phyloP scores from a whole-genome alignment of 148 eudicot species.

The Pouteria glomerata region DNA sequence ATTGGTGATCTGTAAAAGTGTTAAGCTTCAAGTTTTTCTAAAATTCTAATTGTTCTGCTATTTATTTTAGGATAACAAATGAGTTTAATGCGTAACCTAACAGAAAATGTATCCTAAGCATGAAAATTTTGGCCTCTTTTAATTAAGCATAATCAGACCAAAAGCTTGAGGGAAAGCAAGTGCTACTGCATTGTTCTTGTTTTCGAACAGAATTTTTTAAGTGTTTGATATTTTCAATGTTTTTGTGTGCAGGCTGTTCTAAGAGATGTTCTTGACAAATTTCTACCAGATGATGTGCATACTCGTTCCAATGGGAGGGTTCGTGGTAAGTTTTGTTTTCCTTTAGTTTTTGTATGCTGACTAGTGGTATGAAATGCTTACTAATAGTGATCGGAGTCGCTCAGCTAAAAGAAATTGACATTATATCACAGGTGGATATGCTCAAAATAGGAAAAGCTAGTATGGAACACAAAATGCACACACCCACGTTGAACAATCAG shows the following conservation, averaged over 20 bases:
- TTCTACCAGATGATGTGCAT: constrained; percentile 84
- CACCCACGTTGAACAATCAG: neutral
- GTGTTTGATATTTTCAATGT: constrained; percentile 9
- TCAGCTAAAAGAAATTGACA: neutral
- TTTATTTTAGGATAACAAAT: neutral
- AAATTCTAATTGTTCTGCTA: neutral
- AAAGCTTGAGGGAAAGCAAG: constrained; percentile 3
- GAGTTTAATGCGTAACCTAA: neutral
- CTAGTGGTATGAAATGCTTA: constrained; percentile 8
- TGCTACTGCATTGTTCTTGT: neutral
- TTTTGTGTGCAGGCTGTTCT: constrained; percentile 69
- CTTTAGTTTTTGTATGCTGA: neutral
- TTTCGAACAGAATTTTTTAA: neutral
- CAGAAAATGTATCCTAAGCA: neutral
- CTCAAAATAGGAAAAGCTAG: neutral
- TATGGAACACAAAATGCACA: neutral
- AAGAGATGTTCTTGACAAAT: constrained; percentile 62
- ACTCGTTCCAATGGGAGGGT: constrained; percentile 84
- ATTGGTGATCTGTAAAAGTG: neutral
- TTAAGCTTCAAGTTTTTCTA: neutral
- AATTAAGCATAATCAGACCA: neutral
- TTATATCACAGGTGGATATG: neutral
- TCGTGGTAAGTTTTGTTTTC: constrained; percentile 59
- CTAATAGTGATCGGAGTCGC: neutral
- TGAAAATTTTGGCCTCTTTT: neutral